Base-by-base conservation (phyloP, 179 eudicot species). In the Beta lomatogona region DNA sequence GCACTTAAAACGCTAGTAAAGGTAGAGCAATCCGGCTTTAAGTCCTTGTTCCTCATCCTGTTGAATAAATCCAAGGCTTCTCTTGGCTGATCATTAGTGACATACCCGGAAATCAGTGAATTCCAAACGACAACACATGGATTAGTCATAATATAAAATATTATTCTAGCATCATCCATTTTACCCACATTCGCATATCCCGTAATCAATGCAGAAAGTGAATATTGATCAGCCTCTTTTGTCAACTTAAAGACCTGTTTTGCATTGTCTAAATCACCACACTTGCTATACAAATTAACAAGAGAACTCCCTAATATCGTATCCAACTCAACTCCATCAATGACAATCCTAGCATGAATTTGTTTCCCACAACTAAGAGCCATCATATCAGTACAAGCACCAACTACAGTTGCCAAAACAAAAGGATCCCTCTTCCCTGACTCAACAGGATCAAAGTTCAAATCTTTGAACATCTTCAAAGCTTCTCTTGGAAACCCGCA, bases 251-350 rank as follows among this genome's bases (percentile, higher is more conserved):
- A 77, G 13, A 92, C 82, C 61, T 58, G 83, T 31, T 58, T 79
- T 3, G 99, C 97, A 36, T 77, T 71, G 82, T 89, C 90, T 81
- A 94, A 85, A 83, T 87, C 93, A 50, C 94, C 93, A 63, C 93
- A 91, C 77, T 96, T 96, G 41, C 94, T 93, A 80, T 96, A 96
- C 86, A 96, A 80, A 80, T 94, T 92, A 31, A 94, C 89, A 64
- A 96, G 91, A 55, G 97, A 89, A 87, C 97, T 91, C 77, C 89
- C 92, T 82, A 94, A 84, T 12, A 94, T 91, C 0, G 93, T 78
- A 76, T 96, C 98, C 69, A 92, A 74, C 72, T 91, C 86, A 72
- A 94, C 88, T 70, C 74, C 78, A 82, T 84, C 83, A 58, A 84
- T 48, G 48, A 92, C 53, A 36, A 94, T 84, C 53, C 87, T 90